Percentiles rank a stretch among this genome's conserved stretches.
Evolutionary conservation across 78 protist genomes (phyloP).

Genomic region (Dictyostelium intermedium): DNA sequence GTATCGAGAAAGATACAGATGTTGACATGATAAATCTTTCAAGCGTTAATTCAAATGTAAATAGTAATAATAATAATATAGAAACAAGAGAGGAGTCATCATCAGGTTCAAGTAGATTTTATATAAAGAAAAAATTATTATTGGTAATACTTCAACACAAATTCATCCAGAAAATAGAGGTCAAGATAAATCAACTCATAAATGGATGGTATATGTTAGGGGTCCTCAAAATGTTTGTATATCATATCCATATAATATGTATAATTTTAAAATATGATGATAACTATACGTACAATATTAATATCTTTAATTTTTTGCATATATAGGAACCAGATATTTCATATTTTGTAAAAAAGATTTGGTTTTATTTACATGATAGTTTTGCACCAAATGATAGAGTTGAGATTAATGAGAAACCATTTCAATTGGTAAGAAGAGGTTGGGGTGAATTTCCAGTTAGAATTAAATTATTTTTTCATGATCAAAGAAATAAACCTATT

Average conservation of each 20-base stretch:
- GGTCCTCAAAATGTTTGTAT: constrained; percentile 31
- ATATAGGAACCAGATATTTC: constrained; percentile 38
- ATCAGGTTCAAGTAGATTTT: not conserved
- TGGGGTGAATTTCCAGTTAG: constrained; percentile 89
- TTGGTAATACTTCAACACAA: constrained; percentile 64
- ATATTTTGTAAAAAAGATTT: constrained; percentile 40
- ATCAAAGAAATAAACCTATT: constrained; percentile 77
- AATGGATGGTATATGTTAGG: constrained; percentile 79
- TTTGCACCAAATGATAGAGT: constrained; percentile 80
- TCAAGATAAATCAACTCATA: constrained; percentile 74
- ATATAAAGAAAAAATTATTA: constrained; percentile 37
- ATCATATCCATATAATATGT: not conserved
- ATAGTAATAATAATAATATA: not conserved
- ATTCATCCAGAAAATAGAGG: constrained; percentile 42
- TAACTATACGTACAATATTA: not conserved
- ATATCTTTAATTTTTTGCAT: not conserved
- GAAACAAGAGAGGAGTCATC: not conserved
- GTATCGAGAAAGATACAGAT: not conserved
- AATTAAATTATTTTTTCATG: constrained; percentile 71
- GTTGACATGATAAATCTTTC: not conserved
- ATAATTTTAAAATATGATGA: not conserved
- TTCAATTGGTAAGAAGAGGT: constrained; percentile 72
- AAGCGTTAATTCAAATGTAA: not conserved
- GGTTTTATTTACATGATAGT: constrained; percentile 76
- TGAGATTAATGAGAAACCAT: constrained; percentile 69